Conservation (phyloP, 768 basidiomycete species). For the Amanita rimosa region DNA sequence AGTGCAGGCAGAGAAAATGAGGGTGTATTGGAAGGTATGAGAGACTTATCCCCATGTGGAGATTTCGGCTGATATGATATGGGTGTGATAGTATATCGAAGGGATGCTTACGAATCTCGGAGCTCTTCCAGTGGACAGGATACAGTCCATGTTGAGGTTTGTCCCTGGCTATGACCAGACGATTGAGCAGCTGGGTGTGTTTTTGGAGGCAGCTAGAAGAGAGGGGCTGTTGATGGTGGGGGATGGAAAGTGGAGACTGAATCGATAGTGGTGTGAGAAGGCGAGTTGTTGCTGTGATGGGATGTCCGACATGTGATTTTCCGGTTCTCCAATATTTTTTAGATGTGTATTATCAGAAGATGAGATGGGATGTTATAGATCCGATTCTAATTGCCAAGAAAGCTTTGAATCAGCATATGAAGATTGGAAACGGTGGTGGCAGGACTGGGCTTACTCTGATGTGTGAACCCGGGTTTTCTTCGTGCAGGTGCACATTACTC, state of each 20-base stretch:
- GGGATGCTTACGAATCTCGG: conserved; percentile 89
- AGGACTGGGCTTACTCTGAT: too few relatives aligned
- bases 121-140: conserved; percentile 62
- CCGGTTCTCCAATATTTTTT: too few relatives aligned
- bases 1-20: conserved; percentile 79
- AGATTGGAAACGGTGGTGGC: too few relatives aligned
- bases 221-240: conserved; percentile 65
- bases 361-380: too few relatives aligned
- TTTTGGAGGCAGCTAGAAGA: conserved; percentile 72
- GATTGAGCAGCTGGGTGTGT: conserved; percentile 63
- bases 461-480: too few relatives aligned
- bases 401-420: too few relatives aligned
- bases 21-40: conserved; percentile 72
- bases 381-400: too few relatives aligned
- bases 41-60: background rate
- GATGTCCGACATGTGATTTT: too few relatives aligned
- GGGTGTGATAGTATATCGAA: conserved; percentile 60
- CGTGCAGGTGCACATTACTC: too few relatives aligned
- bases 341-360: too few relatives aligned
- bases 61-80: background rate
- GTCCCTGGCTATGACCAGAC: conserved; percentile 76
- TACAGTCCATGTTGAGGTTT: conserved; percentile 81
- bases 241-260: conserved; percentile 60
- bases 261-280: conserved; percentile 11
- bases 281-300: too few relatives aligned